These are phyloP conservation scores for Xylariaceae sp. DNA, from an alignment of 2,329 filamentous ascomycete genomes.

Conservation along the genomic window DNA sequence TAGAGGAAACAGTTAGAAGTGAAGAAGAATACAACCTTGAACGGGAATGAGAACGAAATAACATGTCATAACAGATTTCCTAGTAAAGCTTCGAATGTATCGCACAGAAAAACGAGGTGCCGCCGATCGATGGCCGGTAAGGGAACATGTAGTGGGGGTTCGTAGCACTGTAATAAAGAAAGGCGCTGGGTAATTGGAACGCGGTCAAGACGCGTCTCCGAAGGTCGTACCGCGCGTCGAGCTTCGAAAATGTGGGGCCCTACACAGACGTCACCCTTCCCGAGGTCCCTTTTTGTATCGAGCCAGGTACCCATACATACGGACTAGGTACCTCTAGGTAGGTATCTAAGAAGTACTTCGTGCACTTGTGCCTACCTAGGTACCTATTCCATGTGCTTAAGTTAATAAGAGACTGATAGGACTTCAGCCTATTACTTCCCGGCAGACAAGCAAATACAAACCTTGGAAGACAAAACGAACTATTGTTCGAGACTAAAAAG, in stretches of 20 bases:
- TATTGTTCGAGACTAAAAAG: no score
- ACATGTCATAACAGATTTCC: constrained; percentile 3
- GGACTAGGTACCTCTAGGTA: no score
- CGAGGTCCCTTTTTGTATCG: no score
- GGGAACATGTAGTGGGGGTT: constrained; percentile 3
- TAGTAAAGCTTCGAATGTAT: background rate
- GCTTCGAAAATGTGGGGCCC: constrained; percentile 9
- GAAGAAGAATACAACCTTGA: constrained; percentile 8
- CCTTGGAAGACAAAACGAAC: no score
- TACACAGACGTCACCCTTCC: background rate
- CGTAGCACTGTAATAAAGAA: constrained; percentile 8
- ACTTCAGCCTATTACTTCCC: no score
- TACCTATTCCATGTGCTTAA: no score
- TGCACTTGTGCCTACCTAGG: no score
- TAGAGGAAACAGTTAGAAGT: background rate
- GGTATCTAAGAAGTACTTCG: no score
- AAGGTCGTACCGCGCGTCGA: constrained; percentile 13
- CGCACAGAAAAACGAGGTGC: background rate
- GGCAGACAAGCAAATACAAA: no score
- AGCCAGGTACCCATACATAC: no score
- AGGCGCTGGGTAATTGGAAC: background rate
- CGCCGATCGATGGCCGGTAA: constrained; percentile 1
- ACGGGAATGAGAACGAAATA: constrained; percentile 24
- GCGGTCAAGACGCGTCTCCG: constrained; percentile 15
- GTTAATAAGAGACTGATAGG: no score